Evolutionary conservation across 768 basidiomycete species (phyloP).

Genomic region (Filobasidium floriforme): DNA sequence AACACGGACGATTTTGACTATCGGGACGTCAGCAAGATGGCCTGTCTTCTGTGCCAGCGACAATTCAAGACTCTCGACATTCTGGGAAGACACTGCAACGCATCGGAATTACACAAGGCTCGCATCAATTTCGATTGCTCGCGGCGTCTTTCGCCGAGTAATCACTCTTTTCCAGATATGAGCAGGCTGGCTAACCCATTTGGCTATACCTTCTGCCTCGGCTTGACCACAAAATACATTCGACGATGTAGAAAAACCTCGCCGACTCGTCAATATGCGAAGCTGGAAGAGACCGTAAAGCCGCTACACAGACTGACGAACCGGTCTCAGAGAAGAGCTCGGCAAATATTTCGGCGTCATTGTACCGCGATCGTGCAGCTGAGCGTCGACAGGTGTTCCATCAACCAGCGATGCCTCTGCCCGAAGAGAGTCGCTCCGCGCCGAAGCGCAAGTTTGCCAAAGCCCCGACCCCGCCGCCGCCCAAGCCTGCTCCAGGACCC

Average conservation of each 20-base stretch:
- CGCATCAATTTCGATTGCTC: slow-evolving; percentile 40
- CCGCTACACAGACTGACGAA: slow-evolving; percentile 54
- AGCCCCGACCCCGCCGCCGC: slow-evolving; percentile 54
- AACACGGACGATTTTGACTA: slow-evolving; percentile 59
- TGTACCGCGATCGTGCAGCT: slow-evolving; percentile 90
- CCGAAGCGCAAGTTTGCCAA: slow-evolving; percentile 54
- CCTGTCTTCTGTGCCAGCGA: slow-evolving; percentile 83
- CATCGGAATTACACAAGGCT: slow-evolving; percentile 94
- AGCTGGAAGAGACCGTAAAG: slow-evolving; percentile 59
- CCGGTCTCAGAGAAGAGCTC: slow-evolving; percentile 50
- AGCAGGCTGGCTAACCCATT: slow-evolving; percentile 23
- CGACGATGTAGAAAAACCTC: slow-evolving; percentile 65
- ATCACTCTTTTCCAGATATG: slow-evolving; percentile 8
- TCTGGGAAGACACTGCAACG: slow-evolving; percentile 79
- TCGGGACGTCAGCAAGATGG: slow-evolving; percentile 63
- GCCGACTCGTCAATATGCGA: slow-evolving; percentile 48
- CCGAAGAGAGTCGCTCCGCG: slow-evolving; percentile 47
- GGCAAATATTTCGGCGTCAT: slow-evolving; percentile 47
- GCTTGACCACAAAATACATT: background rate
- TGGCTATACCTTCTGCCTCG: slow-evolving; percentile 10
- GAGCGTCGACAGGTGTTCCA: slow-evolving; percentile 85
- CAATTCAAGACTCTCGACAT: slow-evolving; percentile 85
- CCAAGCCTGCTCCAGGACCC: slow-evolving; percentile 57
- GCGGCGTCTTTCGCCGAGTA: slow-evolving; percentile 34
- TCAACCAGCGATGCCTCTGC: slow-evolving; percentile 75